Evolutionary conservation across 345 rosid species (phyloP).

Genomic region (Toxicodendron radicans): DNA sequence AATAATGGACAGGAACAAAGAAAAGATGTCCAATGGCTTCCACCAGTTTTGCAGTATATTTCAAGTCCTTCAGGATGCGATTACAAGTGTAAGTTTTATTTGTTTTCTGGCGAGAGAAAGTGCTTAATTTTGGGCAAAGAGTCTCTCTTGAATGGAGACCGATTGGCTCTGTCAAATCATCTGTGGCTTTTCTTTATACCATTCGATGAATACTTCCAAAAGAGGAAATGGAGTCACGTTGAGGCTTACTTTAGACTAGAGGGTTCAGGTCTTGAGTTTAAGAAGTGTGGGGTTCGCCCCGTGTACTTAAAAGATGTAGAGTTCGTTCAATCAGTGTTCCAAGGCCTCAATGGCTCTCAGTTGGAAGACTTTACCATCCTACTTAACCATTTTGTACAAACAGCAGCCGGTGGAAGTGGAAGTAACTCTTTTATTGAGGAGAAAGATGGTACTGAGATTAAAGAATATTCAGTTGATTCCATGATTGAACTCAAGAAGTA

Average conservation of each 20-base stretch:
- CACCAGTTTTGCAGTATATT: background rate
- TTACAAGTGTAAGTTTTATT: background rate
- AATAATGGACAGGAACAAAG: background rate
- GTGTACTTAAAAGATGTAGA: background rate
- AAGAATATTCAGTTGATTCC: background rate
- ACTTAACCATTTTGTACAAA: background rate
- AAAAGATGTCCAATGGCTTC: background rate
- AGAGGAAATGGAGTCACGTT: background rate
- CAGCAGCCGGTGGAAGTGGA: conserved; percentile 1
- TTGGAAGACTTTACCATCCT: background rate
- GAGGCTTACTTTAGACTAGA: background rate
- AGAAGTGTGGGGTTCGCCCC: background rate
- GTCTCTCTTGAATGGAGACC: background rate
- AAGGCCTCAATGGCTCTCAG: background rate
- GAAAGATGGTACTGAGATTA: background rate
- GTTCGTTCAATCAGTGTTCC: background rate
- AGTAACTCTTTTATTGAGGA: background rate
- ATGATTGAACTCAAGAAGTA: background rate
- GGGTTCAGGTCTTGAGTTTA: conserved; percentile 5
- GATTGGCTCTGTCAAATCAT: background rate
- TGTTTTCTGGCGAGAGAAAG: background rate
- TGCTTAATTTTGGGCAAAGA: background rate
- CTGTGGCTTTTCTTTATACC: conserved; percentile 3
- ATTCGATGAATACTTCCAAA: background rate
- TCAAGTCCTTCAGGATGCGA: background rate